Evolutionary conservation across 192 early-diverging fungal genomes (phyloP), one percentile per base, ranked within the genome.

Genomic region (Thamnidium elegans): DNA sequence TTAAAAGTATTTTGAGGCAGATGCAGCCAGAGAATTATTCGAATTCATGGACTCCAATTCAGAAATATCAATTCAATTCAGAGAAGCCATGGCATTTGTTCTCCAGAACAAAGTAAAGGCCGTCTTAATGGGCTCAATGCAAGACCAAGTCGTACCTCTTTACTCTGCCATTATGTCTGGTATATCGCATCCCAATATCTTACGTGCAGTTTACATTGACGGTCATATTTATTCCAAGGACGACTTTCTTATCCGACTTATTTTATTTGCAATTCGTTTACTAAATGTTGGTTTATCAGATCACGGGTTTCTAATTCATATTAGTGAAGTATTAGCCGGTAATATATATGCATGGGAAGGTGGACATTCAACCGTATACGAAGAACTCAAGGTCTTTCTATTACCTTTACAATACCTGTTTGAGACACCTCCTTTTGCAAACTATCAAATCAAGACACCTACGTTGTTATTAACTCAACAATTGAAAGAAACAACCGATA

Each of bases 61-160:
- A 8, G 64, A 63, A 0, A 89, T 94, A 50, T 76, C 92, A 42
- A 75, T 77, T 65, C 80, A 80, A 50, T 99, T 92, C 56, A 79
- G 87, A 19, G 79, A 83, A 3, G 87, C 92, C 2, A 76, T 97
- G 48, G 74, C 75, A 17, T 79, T 78, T 1, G 77, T 95, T 10
- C 76, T 95, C 30, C 69, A 82, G 15, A 66, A 67, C 2, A 94
- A 93, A 6, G 81, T 91, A 13, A 80, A 90, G n/a, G 71, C 91
- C 20, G 84, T 90, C 3, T 82, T 89, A 19, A 81, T 96, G 8
- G 95, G 90, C 2, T 89, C 87, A 6, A 90, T 95, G 93, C 91
- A 95, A 63, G 96, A 99, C 68, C 94, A 99, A 72, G 96, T 96
- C 0, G 96, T 99, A 0, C 96, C 96, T 5, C 75, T 94, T 36